phyloP scores from a whole-genome alignment of 139 green algal species.

The Edaphochlamys debaryana region DNA sequence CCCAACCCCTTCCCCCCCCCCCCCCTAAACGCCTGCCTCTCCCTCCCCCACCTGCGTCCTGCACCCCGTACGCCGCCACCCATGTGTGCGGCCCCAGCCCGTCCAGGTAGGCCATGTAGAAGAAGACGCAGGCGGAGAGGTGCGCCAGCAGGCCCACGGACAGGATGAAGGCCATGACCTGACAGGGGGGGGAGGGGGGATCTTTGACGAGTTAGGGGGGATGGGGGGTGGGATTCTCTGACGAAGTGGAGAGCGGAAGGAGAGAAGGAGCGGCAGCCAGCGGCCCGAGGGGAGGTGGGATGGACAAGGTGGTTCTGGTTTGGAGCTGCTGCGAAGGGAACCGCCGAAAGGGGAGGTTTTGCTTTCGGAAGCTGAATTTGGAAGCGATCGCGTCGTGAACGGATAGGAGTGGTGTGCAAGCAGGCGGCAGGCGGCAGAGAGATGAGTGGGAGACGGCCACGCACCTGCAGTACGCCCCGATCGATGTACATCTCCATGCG shows the following conservation, averaged over 20 bases:
- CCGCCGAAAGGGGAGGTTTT: too few species aligned
- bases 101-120: conserved; percentile 55
- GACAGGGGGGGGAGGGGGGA: neutral
- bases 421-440: neutral
- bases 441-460: neutral
- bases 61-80: conserved; percentile 42
- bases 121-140: conserved; percentile 60
- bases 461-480: conserved; percentile 44
- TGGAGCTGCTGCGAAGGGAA: too few species aligned
- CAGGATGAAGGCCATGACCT: conserved; percentile 44
- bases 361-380: too few species aligned
- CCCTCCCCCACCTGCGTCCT: conserved; percentile 8
- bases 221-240: neutral
- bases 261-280: too few species aligned
- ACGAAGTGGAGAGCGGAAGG: neutral
- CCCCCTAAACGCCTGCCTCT: too few species aligned
- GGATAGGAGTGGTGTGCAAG: neutral
- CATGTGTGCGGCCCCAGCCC: conserved; percentile 40
- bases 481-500: conserved; percentile 47
- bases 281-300: neutral
- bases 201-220: neutral
- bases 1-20: too few species aligned
- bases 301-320: neutral
- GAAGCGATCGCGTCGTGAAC: too few species aligned
- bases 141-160: conserved; percentile 50